Evolutionary conservation across 176 grass and related monocot genomes (phyloP).

Genomic region (Chloris gayana): DNA sequence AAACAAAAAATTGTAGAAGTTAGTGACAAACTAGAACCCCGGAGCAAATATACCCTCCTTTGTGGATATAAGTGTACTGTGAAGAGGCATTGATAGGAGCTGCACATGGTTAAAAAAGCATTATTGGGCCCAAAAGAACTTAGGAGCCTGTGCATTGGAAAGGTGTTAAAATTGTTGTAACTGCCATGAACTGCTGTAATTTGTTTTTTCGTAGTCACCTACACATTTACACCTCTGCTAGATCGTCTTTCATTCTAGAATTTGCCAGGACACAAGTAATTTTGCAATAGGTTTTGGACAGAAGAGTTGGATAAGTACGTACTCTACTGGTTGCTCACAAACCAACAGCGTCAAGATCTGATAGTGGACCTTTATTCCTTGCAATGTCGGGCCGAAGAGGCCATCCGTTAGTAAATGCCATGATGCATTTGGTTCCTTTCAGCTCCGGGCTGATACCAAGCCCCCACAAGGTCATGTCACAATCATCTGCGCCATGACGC

Average conservation of each 20-base stretch:
- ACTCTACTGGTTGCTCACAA: neutral
- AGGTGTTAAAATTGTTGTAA: neutral
- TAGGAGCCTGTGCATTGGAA: no score
- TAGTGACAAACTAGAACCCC: neutral
- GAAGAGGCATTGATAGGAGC: neutral
- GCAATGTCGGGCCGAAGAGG: slow-evolving; percentile 32
- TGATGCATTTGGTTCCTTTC: slow-evolving; percentile 30
- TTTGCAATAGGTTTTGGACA: slow-evolving; percentile 3
- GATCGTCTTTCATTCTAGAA: neutral
- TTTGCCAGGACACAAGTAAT: neutral
- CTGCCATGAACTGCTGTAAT: neutral
- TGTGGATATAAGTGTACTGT: neutral
- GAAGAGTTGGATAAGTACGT: neutral
- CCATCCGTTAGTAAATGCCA: slow-evolving; percentile 30
- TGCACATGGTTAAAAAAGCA: neutral
- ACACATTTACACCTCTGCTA: no score
- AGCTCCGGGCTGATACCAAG: slow-evolving; percentile 10
- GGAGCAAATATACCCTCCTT: neutral
- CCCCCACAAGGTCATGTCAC: slow-evolving; percentile 15
- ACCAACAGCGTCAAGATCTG: slow-evolving; percentile 31
- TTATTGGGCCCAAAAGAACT: neutral
- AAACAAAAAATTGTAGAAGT: neutral
- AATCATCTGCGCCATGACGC: slow-evolving; percentile 9
- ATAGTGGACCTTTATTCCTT: neutral
- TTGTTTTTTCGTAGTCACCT: neutral